Conservation (phyloP, 257 asterid species). For the Scutellaria baicalensis region DNA sequence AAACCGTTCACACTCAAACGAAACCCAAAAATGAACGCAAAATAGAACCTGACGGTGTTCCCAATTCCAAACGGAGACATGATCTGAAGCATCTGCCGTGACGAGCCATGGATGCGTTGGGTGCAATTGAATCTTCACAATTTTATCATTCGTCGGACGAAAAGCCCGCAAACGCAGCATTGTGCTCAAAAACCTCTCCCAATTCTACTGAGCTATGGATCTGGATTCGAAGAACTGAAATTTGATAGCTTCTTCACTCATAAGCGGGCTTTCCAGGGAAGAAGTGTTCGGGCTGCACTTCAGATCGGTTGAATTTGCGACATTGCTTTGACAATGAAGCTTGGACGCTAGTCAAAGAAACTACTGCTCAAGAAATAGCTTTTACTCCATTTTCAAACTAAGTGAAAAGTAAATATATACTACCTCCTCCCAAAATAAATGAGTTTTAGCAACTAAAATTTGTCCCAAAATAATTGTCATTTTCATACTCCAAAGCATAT, state of each 20-base stretch:
- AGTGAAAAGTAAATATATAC: no score
- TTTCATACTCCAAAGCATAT: no score
- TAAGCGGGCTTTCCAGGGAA: not conserved
- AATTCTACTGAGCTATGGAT: conserved; percentile 9
- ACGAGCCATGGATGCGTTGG: conserved; percentile 99
- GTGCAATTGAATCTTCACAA: conserved; percentile 93
- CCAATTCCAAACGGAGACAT: conserved; percentile 99
- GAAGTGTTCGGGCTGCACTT: not conserved
- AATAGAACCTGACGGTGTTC: conserved; percentile 85
- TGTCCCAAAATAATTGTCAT: no score
- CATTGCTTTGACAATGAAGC: conserved; percentile 1
- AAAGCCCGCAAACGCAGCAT: conserved; percentile 88
- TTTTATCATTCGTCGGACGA: conserved; percentile 94
- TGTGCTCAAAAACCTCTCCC: conserved; percentile 3
- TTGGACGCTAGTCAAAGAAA: not conserved
- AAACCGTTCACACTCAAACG: not conserved
- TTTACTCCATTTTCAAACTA: not conserved
- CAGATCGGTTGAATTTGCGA: conserved; percentile 9
- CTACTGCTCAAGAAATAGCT: not conserved
- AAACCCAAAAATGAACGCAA: not conserved
- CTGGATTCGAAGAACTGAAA: not conserved
- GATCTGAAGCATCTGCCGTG: conserved; percentile 96
- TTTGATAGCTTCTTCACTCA: conserved; percentile 7
- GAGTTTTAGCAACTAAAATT: no score
- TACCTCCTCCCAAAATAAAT: no score